A percentile compares a stretch with the other conserved stretches of the same genome.
phyloP scores from a whole-genome alignment of 805 yeast species.

The Clavispora fructus region DNA sequence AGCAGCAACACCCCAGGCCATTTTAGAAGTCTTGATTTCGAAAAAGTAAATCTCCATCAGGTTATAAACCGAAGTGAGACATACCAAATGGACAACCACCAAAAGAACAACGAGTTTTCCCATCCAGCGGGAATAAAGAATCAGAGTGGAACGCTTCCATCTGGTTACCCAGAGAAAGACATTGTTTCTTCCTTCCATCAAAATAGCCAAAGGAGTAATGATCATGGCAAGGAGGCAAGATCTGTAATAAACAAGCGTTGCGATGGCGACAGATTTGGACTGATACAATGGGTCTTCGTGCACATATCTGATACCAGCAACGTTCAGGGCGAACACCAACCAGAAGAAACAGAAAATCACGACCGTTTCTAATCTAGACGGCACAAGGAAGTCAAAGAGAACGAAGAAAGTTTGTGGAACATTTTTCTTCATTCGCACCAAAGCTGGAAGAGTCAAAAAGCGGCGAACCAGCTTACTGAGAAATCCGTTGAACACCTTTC shows the following conservation, averaged over 20 bases:
- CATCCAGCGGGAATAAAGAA: conserved; percentile 14
- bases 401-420: conserved; percentile 3
- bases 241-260: conserved; percentile 6
- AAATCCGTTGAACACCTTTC: conserved; percentile 25
- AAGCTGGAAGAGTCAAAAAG: conserved; percentile 26
- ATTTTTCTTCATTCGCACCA: conserved; percentile 11
- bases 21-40: conserved; percentile 4
- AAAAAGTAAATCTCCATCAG: not conserved
- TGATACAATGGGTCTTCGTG: conserved; percentile 6
- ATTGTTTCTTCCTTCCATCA: conserved; percentile 16
- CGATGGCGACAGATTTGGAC: conserved; percentile 5
- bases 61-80: conserved; percentile 5
- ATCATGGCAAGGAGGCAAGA: conserved; percentile 14
- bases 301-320: conserved; percentile 6
- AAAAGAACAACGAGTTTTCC: conserved; percentile 12
- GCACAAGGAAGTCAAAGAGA: conserved; percentile 24
- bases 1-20: conserved; percentile 11
- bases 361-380: conserved; percentile 24
- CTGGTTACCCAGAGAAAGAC: conserved; percentile 16
- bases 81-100: conserved; percentile 12
- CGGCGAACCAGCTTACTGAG: conserved; percentile 21
- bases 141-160: conserved; percentile 15
- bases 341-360: conserved; percentile 16
- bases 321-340: conserved; percentile 9
- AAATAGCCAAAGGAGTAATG: conserved; percentile 13